Conservation (phyloP, 176 grass and related monocot species). For the Rhynchospora breviuscula region DNA sequence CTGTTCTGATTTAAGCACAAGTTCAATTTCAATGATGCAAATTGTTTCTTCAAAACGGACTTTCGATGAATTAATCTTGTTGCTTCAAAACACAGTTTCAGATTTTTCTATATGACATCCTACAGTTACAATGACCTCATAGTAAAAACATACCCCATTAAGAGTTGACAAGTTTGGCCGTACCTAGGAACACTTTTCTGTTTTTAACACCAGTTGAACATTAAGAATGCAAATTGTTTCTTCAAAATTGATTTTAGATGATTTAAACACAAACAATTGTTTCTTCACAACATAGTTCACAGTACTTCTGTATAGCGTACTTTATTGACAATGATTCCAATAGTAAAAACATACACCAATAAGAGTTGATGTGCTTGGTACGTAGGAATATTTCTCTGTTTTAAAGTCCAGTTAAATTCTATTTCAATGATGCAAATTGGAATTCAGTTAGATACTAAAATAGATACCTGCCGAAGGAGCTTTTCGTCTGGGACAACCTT, state of each 20-base stretch:
- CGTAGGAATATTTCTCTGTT: neutral
- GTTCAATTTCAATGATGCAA: neutral
- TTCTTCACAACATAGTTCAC: neutral
- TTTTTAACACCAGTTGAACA: neutral
- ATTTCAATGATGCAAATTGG: neutral
- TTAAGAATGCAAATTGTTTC: neutral
- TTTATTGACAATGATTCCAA: neutral
- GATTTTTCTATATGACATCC: neutral
- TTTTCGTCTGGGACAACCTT: slow-evolving; percentile 94
- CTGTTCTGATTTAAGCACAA: neutral
- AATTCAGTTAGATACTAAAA: neutral
- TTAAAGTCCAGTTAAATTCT: neutral
- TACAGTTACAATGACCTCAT: neutral
- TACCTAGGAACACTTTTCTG: neutral
- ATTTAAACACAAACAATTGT: neutral
- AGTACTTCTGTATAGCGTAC: neutral
- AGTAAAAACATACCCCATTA: neutral
- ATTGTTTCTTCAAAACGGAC: neutral
- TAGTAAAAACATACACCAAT: neutral
- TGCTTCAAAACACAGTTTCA: neutral
- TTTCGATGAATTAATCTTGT: neutral
- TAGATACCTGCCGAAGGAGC: slow-evolving; percentile 83
- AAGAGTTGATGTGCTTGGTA: neutral
- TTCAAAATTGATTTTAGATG: neutral
- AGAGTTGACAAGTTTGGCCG: neutral